These are phyloP conservation scores for Cyberlindnera subsufficiens DNA, from an alignment of 805 yeast genomes.

Conservation along the genomic window DNA sequence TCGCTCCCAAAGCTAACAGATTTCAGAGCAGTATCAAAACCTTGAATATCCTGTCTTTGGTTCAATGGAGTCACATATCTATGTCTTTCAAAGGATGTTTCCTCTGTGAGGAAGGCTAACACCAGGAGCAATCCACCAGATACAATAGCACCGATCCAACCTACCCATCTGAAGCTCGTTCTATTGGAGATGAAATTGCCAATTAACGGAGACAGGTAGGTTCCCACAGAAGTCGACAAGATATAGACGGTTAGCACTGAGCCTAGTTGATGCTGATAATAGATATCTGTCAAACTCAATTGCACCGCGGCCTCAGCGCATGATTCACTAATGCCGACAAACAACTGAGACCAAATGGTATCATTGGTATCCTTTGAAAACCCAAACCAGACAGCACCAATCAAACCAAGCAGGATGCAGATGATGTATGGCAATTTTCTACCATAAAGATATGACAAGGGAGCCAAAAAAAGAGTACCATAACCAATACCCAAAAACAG, in stretches of 20 bases:
- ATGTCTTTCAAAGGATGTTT: constrained; percentile 60
- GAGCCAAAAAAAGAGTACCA: constrained; percentile 58
- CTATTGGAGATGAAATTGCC: constrained; percentile 66
- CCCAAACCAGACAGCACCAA: constrained; percentile 73
- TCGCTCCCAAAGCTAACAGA: constrained; percentile 11
- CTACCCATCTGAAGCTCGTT: constrained; percentile 74
- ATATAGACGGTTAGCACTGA: constrained; percentile 68
- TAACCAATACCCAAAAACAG: constrained; percentile 65
- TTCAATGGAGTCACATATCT: constrained; percentile 30
- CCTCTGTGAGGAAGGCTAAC: constrained; percentile 59
- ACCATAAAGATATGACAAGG: constrained; percentile 64
- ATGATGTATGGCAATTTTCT: constrained; percentile 58
- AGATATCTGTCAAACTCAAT: constrained; percentile 65
- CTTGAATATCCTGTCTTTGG: constrained; percentile 14
- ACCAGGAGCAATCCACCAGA: constrained; percentile 53
- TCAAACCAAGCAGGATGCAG: constrained; percentile 52
- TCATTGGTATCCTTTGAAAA: constrained; percentile 46
- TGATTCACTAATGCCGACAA: constrained; percentile 76
- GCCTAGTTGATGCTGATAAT: constrained; percentile 73
- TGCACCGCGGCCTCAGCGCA: constrained; percentile 72
- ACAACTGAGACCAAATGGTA: constrained; percentile 71
- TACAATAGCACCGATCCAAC: constrained; percentile 58
- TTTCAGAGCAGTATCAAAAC: constrained; percentile 13
- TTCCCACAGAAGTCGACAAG: constrained; percentile 68
- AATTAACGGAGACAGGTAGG: constrained; percentile 72